Conservation (phyloP, 371 early-diverging fungal species). For the Circinella umbellata region DNA sequence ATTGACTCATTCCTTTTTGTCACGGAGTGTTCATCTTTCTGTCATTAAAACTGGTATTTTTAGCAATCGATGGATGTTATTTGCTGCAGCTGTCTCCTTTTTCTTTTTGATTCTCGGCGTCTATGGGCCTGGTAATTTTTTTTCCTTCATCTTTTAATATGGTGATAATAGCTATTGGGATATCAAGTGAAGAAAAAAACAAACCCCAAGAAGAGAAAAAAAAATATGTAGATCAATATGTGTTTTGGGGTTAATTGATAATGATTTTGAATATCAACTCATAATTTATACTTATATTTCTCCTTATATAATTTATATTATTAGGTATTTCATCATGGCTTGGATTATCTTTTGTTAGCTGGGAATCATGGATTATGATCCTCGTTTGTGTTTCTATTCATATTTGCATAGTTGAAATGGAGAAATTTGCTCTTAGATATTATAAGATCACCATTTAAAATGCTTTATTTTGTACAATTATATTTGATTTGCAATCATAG, state of each 20-base stretch:
- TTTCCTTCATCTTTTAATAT: no score
- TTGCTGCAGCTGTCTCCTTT: conserved; percentile 68
- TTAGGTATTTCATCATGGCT: conserved; percentile 60
- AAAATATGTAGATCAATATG: not conserved
- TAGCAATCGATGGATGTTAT: conserved; percentile 79
- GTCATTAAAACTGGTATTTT: conserved; percentile 74
- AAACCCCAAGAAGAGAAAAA: not conserved
- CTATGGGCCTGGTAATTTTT: conserved; percentile 66
- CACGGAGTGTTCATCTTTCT: conserved; percentile 69
- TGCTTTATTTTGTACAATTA: not conserved
- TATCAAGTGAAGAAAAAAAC: not conserved
- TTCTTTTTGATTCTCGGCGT: conserved; percentile 70
- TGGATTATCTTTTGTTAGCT: conserved; percentile 62
- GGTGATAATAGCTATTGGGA: no score
- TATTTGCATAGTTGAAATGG: not conserved
- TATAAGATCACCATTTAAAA: not conserved
- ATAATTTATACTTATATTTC: not conserved
- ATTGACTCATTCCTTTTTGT: conserved; percentile 80
- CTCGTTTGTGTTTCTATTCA: conserved; percentile 8
- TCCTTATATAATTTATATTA: not conserved
- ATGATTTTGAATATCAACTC: no score
- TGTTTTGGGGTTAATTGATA: not conserved
- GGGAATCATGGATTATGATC: conserved; percentile 20
- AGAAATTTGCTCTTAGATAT: not conserved
- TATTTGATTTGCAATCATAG: no score